phyloP scores from a whole-genome alignment of 805 yeast species.

The Candida caryicola region DNA sequence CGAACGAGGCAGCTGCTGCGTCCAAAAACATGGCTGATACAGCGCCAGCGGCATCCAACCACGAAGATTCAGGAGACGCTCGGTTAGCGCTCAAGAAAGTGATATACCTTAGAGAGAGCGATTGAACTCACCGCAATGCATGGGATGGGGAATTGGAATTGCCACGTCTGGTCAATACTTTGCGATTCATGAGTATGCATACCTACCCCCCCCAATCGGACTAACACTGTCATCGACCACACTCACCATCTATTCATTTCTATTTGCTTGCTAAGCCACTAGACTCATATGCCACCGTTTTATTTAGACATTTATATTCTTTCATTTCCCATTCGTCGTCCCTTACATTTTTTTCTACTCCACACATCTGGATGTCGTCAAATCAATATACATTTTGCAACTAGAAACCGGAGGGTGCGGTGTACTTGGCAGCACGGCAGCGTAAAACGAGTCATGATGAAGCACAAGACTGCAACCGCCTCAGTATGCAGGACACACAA shows the following conservation, averaged over 20 bases:
- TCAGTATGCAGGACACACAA: no score
- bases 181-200: background rate
- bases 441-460: no score
- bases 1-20: conserved; percentile 1
- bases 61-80: conserved; percentile 36
- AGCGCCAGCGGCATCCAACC: background rate
- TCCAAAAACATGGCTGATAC: background rate
- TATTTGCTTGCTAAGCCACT: background rate
- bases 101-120: conserved; percentile 28
- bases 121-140: no score
- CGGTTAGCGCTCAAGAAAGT: conserved; percentile 36
- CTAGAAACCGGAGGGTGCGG: background rate
- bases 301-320: background rate
- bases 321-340: background rate
- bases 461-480: no score
- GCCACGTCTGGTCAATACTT: no score
- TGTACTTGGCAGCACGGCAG: no score
- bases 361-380: background rate
- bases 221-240: no score
- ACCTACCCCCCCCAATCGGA: conserved; percentile 1
- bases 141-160: no score
- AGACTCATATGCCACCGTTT: background rate
- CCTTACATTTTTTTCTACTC: background rate
- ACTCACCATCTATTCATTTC: background rate
- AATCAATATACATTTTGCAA: background rate